Base-by-base conservation (phyloP, 1,284 basidiomycete genomes). In the Cryptococcus sp. region DNA sequence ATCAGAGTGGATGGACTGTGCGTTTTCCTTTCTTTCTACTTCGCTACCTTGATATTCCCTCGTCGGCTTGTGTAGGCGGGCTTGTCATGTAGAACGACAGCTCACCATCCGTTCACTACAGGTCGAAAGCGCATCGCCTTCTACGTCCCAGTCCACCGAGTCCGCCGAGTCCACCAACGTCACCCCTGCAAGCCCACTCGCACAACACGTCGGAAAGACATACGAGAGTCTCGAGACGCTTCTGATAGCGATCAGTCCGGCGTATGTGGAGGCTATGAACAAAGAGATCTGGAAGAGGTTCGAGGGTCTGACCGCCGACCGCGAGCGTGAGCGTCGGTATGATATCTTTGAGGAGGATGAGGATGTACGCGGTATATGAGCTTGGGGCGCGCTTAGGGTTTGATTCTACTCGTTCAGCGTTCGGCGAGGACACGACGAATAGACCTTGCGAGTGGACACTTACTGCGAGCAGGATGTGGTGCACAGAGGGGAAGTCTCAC, bases 201-300 rank as follows among this genome's bases (percentile, higher is more conserved):
- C 20, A 17, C 22, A 23, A 23, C 53, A 56, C 20, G 19, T 64
- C 23, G 53, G 60, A 15, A 45, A 47, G 41, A 70, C 72, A 13
- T 77, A 68, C 56, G 75, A 77, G 54, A 64, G 65, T 0, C 62
- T 77, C 39, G 75, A 77, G 54, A 64, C 73, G 13, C 61, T 77
- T 11, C 60, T 77, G 47, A 77, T 77, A 31, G 74, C 67, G 13
- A 46, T 69, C 15, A 71, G 69, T 42, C 68, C 67, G 4, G 60
- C 57, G 5, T 77, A 77, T 57, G 70, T 70, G 16, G 50, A 53
- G 8, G 72, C 73, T 10, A 77, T 77, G 75, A 65, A 68, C 31
- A 31, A 40, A 13, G 75, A 74, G 55, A 66, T 77, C 7, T 48
- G 55, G 48, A 63, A 63, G 53, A 64, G 75, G 35, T 74, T 77